Evolutionary conservation across 1,284 basidiomycete genomes (phyloP).

Genomic region (Malassezia globosa): DNA sequence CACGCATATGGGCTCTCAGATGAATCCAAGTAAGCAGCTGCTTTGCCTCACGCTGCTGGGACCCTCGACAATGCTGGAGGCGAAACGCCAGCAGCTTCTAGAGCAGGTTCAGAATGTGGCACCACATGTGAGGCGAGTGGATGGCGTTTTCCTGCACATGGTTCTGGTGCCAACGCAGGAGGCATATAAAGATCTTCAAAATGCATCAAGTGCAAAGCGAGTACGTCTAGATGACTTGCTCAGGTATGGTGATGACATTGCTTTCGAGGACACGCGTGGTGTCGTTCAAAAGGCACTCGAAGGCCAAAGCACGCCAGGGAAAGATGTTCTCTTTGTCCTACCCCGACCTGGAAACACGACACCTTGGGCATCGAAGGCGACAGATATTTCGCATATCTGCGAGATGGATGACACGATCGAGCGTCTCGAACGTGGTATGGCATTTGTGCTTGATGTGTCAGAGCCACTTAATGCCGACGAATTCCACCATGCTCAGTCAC

Average conservation of each 20-base stretch:
- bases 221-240: slow-evolving; percentile 64
- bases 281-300: slow-evolving; percentile 47
- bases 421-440: slow-evolving; percentile 72
- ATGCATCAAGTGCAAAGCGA: slow-evolving; percentile 52
- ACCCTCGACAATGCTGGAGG: slow-evolving; percentile 45
- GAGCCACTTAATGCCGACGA: slow-evolving; percentile 21
- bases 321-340: slow-evolving; percentile 32
- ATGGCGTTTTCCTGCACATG: slow-evolving; percentile 77
- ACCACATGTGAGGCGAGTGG: slow-evolving; percentile 58
- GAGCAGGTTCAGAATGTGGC: slow-evolving; percentile 55
- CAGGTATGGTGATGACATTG: slow-evolving; percentile 68
- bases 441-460: slow-evolving; percentile 58
- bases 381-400: slow-evolving; percentile 73
- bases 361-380: slow-evolving; percentile 96
- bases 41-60: slow-evolving; percentile 40
- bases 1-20: no score
- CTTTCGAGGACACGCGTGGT: slow-evolving; percentile 52
- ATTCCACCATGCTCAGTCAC: slow-evolving; percentile 19
- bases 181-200: slow-evolving; percentile 53
- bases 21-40: slow-evolving; percentile 2
- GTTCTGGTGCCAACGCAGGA: slow-evolving; percentile 56
- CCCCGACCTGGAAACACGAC: slow-evolving; percentile 55
- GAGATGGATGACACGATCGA: slow-evolving; percentile 61
- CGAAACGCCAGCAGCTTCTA: slow-evolving; percentile 63
- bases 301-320: slow-evolving; percentile 29